A percentile compares a stretch with the other conserved stretches of the same genome.
Evolutionary conservation across 202 grass and related monocot species (phyloP).

Genomic region (Carex sylvatica): DNA sequence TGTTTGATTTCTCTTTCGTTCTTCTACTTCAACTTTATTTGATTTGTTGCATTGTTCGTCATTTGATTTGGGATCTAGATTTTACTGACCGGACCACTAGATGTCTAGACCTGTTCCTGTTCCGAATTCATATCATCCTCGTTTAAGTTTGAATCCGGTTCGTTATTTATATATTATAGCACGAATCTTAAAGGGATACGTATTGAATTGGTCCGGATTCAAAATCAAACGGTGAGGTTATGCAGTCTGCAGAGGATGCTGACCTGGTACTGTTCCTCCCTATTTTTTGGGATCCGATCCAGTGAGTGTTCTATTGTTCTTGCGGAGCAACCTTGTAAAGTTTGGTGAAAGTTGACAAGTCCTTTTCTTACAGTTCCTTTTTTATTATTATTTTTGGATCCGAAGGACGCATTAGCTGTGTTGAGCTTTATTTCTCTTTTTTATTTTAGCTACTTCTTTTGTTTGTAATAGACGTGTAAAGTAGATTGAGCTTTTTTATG

Average conservation of each 20-base stretch:
- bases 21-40: no score
- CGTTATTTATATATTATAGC: no score
- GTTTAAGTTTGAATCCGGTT: no score
- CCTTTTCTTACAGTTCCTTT: not conserved
- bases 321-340: conserved; percentile 15
- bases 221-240: no score
- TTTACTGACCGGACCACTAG: not conserved
- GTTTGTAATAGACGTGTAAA: not conserved
- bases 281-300: not conserved
- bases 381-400: not conserved
- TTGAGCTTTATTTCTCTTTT: no score
- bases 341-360: not conserved
- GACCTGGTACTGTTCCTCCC: not conserved
- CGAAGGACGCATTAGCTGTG: not conserved
- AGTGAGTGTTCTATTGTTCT: conserved; percentile 6
- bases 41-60: not conserved
- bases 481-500: not conserved
- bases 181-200: no score
- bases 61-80: not conserved
- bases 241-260: no score
- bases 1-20: not conserved
- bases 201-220: no score
- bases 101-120: no score
- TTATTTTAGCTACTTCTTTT: no score
- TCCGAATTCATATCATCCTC: no score